phyloP scores from a whole-genome alignment of 2,329 filamentous ascomycete genomes.

The Botryotinia calthae region DNA sequence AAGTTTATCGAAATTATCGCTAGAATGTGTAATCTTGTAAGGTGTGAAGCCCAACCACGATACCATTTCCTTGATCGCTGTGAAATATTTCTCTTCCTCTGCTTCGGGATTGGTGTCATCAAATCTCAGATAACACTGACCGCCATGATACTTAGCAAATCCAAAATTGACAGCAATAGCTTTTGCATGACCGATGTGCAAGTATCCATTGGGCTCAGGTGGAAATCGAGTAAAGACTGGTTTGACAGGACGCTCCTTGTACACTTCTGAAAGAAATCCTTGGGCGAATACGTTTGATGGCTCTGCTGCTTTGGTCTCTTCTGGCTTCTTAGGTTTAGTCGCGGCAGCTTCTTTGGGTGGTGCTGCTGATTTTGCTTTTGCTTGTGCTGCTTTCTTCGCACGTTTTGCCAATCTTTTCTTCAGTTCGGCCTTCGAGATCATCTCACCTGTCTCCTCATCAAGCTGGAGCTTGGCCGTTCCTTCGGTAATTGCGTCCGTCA shows the following conservation, averaged over 20 bases:
- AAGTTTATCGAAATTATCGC: slow-evolving; percentile 80
- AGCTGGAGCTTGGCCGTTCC: slow-evolving; percentile 57
- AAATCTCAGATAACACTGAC: slow-evolving; percentile 70
- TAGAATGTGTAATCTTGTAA: slow-evolving; percentile 76
- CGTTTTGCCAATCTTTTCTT: slow-evolving; percentile 60
- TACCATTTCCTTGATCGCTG: slow-evolving; percentile 84
- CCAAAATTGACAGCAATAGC: slow-evolving; percentile 96
- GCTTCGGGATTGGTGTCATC: slow-evolving; percentile 96
- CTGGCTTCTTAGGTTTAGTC: slow-evolving; percentile 31
- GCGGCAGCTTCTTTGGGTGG: slow-evolving; percentile 37
- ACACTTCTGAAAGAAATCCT: slow-evolving; percentile 72
- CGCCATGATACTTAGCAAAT: slow-evolving; percentile 81
- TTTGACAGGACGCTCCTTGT: slow-evolving; percentile 62
- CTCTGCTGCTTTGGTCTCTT: slow-evolving; percentile 37
- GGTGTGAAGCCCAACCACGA: slow-evolving; percentile 80
- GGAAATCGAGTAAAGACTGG: slow-evolving; percentile 71
- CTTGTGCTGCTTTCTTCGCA: slow-evolving; percentile 54
- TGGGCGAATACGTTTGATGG: slow-evolving; percentile 66
- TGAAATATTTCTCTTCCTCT: slow-evolving; percentile 87
- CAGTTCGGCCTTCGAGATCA: slow-evolving; percentile 62
- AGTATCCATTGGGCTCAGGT: slow-evolving; percentile 87
- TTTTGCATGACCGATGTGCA: slow-evolving; percentile 93
- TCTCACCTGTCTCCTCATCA: slow-evolving; percentile 63
- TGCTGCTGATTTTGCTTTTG: slow-evolving; percentile 50
- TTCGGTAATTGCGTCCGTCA: slow-evolving; percentile 47